Evolutionary conservation across 176 grass and related monocot genomes (phyloP).

Genomic region (Hordeum marinum): DNA sequence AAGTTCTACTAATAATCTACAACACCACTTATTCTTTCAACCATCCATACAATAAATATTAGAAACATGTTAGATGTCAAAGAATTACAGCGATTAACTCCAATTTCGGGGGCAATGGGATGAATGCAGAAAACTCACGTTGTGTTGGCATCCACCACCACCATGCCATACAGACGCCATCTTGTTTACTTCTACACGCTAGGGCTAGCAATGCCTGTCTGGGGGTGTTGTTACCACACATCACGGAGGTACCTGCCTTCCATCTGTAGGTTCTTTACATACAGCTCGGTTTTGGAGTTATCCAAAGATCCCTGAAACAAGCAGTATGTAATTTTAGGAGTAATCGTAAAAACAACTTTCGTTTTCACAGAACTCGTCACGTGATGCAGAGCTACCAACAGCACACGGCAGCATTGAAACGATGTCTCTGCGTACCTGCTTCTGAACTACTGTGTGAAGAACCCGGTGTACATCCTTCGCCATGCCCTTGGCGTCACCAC

Average conservation of each 20-base stretch:
- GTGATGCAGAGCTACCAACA: neutral
- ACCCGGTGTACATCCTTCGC: slow-evolving; percentile 86
- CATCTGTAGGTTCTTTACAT: slow-evolving; percentile 88
- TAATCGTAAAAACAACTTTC: neutral
- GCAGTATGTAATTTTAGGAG: neutral
- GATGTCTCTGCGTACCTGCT: slow-evolving; percentile 42
- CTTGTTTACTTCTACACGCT: slow-evolving; percentile 14
- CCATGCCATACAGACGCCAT: neutral
- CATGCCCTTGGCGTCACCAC: slow-evolving; percentile 96
- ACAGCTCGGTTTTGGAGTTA: slow-evolving; percentile 82
- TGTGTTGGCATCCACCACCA: neutral
- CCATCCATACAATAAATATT: slow-evolving; percentile 45
- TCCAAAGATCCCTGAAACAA: slow-evolving; percentile 66
- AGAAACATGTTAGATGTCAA: slow-evolving; percentile 54
- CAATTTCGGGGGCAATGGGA: slow-evolving; percentile 16
- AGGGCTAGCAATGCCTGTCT: neutral
- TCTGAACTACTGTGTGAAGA: slow-evolving; percentile 83
- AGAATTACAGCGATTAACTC: slow-evolving; percentile 48
- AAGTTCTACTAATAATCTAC: slow-evolving; percentile 48
- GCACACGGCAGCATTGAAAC: neutral
- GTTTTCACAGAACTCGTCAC: neutral
- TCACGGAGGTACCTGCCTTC: slow-evolving; percentile 84
- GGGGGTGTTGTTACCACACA: slow-evolving; percentile 65
- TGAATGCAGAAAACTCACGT: neutral
- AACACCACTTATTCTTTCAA: slow-evolving; percentile 36